A percentile compares a stretch with the other conserved stretches of the same genome.
Conservation (phyloP, 2,329 filamentous ascomycete species). For the Arthrobotrys conoides region DNA sequence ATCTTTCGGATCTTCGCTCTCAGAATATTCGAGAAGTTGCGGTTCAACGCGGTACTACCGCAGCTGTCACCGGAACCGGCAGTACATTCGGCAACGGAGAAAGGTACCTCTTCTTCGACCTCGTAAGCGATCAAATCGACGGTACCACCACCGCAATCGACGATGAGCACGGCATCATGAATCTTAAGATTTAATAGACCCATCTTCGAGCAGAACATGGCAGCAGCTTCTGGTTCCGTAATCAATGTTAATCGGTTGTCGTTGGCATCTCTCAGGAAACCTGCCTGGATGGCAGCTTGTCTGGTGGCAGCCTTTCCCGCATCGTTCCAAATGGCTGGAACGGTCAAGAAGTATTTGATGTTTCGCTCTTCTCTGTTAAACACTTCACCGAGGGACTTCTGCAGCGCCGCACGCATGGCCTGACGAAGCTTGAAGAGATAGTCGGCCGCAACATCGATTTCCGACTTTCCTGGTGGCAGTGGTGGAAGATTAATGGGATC, state of each 20-base stretch:
- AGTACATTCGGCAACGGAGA: constrained; percentile 96
- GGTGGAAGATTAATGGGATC: constrained; percentile 98
- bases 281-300: constrained; percentile 95
- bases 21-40: constrained; percentile 98
- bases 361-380: constrained; percentile 98
- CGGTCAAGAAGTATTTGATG: constrained; percentile 96
- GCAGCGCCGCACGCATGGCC: constrained; percentile 93
- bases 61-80: constrained; percentile 97
- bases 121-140: constrained; percentile 99
- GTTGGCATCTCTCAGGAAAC: constrained; percentile 96
- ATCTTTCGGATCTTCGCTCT: constrained; percentile 98
- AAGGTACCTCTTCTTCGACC: constrained; percentile 96
- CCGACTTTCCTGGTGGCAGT: constrained; percentile 95
- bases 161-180: constrained; percentile 97
- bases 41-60: constrained; percentile 96
- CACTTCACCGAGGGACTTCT: constrained; percentile 96
- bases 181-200: constrained; percentile 95
- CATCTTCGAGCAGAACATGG: constrained; percentile 97
- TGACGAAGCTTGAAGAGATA: constrained; percentile 98
- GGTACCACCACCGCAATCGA: constrained; percentile 97
- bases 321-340: constrained; percentile 99
- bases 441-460: constrained; percentile 99
- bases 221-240: constrained; percentile 95
- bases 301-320: constrained; percentile 96
- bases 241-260: constrained; percentile 95